Evolutionary conservation across 176 grass and related monocot species (phyloP), one percentile per base, ranked within the genome.

Genomic region (Leersia perrieri): DNA sequence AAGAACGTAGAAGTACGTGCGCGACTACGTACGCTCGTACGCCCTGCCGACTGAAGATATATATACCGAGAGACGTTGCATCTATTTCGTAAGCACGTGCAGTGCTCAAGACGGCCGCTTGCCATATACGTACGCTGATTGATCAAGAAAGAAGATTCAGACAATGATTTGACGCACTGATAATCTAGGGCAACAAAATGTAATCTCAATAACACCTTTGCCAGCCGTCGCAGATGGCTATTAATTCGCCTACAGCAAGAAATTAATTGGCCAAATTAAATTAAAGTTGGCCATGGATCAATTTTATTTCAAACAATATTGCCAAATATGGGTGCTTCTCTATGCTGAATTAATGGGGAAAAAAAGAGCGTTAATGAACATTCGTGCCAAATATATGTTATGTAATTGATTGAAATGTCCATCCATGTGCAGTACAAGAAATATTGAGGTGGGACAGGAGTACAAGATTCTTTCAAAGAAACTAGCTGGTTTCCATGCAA

Each of bases 1-100:
- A 26, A 80, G 36, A 49, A 75, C 80, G 62, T 72, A 83, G 25
- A 41, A 31, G 9, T 58, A 58, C 53, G 51, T 55, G 11, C 45
- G 20, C 42, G 42, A 15, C 13, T 2, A 45, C 42, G 11, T 45
- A 45, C 44, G 18, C 14, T 47, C 45, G 49, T 22, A 53, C 14
- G 42, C 16, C 13, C 42, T 16, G 42, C 42, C 0, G 18, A 5
- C 18, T 20, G 49, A 53, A 53, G 49, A 53, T 5, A 18, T 53
- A 18, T 53, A 22, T 53, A 53, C 20, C 7, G 18, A 13, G 15
- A 49, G 15, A 49, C 18, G n/a, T 47, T 49, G 45, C 15, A 6
- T 18, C 45, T 11, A 49, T 18, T 49, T 53, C 49, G 49, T 53
- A n/a, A n/a, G n/a, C n/a, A 53, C 49, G n/a, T 58, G 53, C n/a